Evolutionary conservation across 768 basidiomycete species (phyloP), one percentile per base, ranked within the genome.

Genomic region (Phlebiopsis flavidoalba): DNA sequence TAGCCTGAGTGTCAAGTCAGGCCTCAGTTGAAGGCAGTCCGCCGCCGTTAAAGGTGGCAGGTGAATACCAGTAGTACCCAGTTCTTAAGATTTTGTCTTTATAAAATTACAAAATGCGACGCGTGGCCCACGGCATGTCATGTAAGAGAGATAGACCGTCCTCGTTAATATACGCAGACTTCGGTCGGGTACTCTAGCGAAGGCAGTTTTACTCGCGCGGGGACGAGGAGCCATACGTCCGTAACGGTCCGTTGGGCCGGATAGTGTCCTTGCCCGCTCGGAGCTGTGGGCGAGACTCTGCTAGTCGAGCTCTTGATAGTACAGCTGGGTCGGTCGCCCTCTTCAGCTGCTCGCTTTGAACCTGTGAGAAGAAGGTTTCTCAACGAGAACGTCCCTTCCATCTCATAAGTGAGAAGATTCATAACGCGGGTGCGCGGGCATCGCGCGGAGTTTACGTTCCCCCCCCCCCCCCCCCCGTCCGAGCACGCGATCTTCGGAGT

Each of bases 331-430:
- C 55, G 40, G 65, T 53, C 50, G 65, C 66, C 49, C 71, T 79
- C 66, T 73, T 73, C 57, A 88, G 74, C n/a, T 85, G 86, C 14
- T 83, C 86, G 1, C 68, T 72, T 45, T 81, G 80, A n/a, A 56
- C 74, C 77, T 8, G 35, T 22, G 72, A 79, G 83, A 45, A 91
- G 72, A 65, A 80, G 82, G 35, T 75, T n/a, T 75, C 72, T 90
- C 89, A 3, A 91, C 78, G 51, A 89, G 72, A 66, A 89, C 76
- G 45, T 83, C n/a, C n/a, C 76, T 70, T 86, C 82, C 78, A 91
- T 86, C 71, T 88, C 87, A 15, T 70, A 61, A 51, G 77, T 69
- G 52, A 90, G 71, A 52, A 70, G 50, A 11, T 73, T 74, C 55
- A 85, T 72, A 11, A 78, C 68, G 11, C 74, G 71, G n/a, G 46